Evolutionary conservation across 139 green algal genomes (phyloP), one percentile per base, ranked within the genome.

Genomic region (Chlamydomonas applanata): DNA sequence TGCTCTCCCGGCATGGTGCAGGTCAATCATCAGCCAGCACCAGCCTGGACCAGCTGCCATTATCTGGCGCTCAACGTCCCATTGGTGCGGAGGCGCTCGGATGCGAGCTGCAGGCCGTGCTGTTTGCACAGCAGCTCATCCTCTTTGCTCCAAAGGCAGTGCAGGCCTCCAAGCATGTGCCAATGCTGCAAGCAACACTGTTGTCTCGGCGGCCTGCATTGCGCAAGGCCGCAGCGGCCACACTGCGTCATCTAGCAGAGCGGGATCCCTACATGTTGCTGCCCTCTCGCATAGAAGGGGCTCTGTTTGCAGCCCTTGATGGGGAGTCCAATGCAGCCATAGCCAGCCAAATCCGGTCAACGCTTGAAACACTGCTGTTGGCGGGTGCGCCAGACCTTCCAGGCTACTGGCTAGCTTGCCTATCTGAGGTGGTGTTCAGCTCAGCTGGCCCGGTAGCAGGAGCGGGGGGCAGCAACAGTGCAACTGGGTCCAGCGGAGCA

Each of bases 51-150:
- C 40, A 49, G 40, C 40, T 11, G 7, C 7, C 11, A 49, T 11
- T 11, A 49, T 49, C 40, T 19, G 40, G 59, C 4, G 65, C 65
- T 7, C 65, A 36, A 17, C 29, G 65, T 22, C 65, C 65, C 36
- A 72, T 72, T 40, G 3, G 19, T 35, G 53, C 27, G n/a, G 71
- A 76, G 36, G 71, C 76, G 30, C 77, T 72, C 24, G 62, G 29
- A 16, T 73, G 64, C 14, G 70, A 75, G 7, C 66, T 80, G 29
- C 74, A 79, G 56, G 76, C 78, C 24, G 94, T 98, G 49, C 85
- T 97, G 71, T 98, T 96, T 81, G 87, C 89, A 11, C 94, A 98
- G 85, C 93, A 97, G 86, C 86, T 98, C 30, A 83, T 97, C 20
- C 85, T 98, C 34, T 98, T 98, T 80, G 92, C 94, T 1, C 93